A percentile compares a stretch with the other conserved stretches of the same genome.
phyloP scores from a whole-genome alignment of 2,329 filamentous ascomycete species.

The Trichoderma arundinaceum region DNA sequence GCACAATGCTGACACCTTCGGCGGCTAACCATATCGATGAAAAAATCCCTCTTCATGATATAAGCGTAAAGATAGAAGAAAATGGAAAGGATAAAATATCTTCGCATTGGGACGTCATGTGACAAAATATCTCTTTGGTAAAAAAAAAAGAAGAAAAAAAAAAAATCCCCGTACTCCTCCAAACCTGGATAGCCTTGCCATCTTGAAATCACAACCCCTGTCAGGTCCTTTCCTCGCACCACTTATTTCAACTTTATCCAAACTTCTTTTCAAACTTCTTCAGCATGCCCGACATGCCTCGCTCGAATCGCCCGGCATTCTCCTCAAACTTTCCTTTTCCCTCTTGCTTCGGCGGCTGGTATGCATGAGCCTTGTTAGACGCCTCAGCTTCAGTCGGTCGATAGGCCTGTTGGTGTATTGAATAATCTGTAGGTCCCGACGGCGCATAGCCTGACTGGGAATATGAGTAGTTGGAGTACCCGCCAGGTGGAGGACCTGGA shows the following conservation, averaged over 20 bases:
- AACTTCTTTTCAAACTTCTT: slow-evolving; percentile 83
- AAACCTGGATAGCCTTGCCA: slow-evolving; percentile 17
- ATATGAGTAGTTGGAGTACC: slow-evolving; percentile 62
- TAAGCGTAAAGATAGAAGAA: neutral
- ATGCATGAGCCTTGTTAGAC: slow-evolving; percentile 45
- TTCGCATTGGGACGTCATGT: slow-evolving; percentile 11
- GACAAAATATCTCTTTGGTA: slow-evolving; percentile 3
- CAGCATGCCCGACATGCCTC: slow-evolving; percentile 72
- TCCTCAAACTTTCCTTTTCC: slow-evolving; percentile 64
- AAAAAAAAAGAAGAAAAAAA: neutral
- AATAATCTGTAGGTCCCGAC: slow-evolving; percentile 53
- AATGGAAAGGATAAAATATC: neutral
- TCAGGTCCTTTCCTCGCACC: neutral
- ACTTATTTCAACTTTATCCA: slow-evolving; percentile 45
- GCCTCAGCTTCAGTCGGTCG: slow-evolving; percentile 67
- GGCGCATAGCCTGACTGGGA: slow-evolving; percentile 38
- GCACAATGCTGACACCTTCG: slow-evolving; percentile 19
- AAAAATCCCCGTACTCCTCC: slow-evolving; percentile 16
- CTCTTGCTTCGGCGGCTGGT: slow-evolving; percentile 53
- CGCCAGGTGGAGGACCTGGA: slow-evolving; percentile 55
- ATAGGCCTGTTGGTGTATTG: slow-evolving; percentile 72
- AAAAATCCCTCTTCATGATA: neutral
- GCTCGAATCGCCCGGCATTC: slow-evolving; percentile 69
- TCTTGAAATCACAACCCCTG: slow-evolving; percentile 6
- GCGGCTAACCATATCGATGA: neutral